Evolutionary conservation across 148 eudicot species (phyloP), one percentile per base, ranked within the genome.

Genomic region (Fagopyrum tataricum): DNA sequence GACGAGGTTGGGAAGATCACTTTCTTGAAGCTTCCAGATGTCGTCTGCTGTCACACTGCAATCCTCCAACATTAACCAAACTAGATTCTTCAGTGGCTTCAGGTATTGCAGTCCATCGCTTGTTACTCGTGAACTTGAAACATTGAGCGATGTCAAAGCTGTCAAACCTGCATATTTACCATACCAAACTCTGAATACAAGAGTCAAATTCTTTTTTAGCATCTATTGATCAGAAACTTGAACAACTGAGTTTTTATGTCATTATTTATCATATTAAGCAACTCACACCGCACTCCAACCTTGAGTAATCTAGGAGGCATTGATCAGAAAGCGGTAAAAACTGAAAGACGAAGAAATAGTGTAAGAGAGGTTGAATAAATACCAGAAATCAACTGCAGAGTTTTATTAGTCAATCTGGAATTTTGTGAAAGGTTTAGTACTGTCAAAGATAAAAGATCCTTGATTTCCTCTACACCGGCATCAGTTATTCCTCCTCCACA

Each of bases 401-500:
- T 72, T 85, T 81, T 87, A 79, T 93, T 95, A 0, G 98, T 93
- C 72, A 93, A 77, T 79, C 74, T 85, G 80, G 70, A 31, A 79
- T 91, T 93, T 74, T 93, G 98, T 43, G 98, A 87, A 64, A 91
- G 85, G 80, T 93, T 91, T 64, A 93, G 82, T 70, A 89, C 83
- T 2, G 88, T 89, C 76, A 93, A 76, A 42, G 91, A 87, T 6
- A 87, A 66, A 49, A 93, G 89, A 77, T 90, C 90, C 77, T 90
- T 89, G 73, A 93, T 89, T 71, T 90, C 89, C 80, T 89, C 89
- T 72, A 93, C 94, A 59, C 98, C 98, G 51, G 82, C 86, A 82
- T 93, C 98, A 7, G 95, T 91, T 73, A 93, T 73, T 39, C 94
- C 92, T 72, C 98, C 98, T 3, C 95, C 88, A 55, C 98, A 93